phyloP scores from a whole-genome alignment of 495 filamentous ascomycete species.

The Penicillium turbatum region DNA sequence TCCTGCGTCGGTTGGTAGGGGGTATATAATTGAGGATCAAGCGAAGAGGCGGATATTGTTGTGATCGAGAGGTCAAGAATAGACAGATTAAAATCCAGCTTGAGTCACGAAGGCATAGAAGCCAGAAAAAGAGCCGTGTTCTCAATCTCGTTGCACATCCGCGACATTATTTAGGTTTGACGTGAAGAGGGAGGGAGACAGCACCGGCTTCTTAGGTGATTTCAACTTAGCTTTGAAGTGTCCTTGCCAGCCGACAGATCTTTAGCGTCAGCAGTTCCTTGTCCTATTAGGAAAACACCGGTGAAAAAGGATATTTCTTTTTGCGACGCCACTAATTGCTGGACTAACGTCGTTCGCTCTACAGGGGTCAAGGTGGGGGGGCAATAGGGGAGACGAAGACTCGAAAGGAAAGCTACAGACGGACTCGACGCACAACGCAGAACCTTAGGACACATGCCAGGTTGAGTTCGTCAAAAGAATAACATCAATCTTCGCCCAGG shows the following conservation, averaged over 20 bases:
- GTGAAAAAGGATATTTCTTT: background rate
- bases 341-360: background rate
- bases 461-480: too few relatives aligned
- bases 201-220: background rate
- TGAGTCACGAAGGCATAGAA: background rate
- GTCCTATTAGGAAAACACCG: background rate
- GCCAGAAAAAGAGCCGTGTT: constrained; percentile 8
- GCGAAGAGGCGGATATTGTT: background rate
- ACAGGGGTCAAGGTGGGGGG: background rate
- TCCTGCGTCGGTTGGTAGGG: background rate
- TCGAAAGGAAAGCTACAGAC: too few relatives aligned
- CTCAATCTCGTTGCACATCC: constrained; percentile 1
- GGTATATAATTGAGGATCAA: background rate
- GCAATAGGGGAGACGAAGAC: background rate
- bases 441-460: too few relatives aligned
- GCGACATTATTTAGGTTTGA: constrained; percentile 4
- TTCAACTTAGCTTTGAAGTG: background rate
- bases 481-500: too few relatives aligned
- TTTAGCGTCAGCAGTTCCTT: background rate
- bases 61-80: background rate
- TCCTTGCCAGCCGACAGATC: background rate
- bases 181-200: background rate
- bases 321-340: background rate
- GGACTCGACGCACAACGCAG: background rate
- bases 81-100: background rate